phyloP scores from a whole-genome alignment of 129 eudicot species.

The Tanacetum coccineum region DNA sequence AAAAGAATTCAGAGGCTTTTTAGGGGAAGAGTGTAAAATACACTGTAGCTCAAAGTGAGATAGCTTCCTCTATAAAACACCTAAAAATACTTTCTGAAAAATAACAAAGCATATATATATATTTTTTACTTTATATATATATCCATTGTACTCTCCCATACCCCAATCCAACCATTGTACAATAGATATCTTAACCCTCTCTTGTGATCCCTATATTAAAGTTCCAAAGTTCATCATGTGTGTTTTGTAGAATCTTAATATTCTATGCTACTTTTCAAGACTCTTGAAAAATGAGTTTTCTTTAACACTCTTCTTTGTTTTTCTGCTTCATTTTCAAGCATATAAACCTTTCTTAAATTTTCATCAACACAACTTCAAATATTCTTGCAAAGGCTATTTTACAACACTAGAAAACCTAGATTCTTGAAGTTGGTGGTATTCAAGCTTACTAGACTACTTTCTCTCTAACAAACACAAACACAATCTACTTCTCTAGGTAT shows the following conservation, averaged over 20 bases:
- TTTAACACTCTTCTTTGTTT: not conserved
- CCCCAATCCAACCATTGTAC: slow-evolving; percentile 32
- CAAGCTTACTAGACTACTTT: not conserved
- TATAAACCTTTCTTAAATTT: slow-evolving; percentile 9
- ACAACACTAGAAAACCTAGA: slow-evolving; percentile 4
- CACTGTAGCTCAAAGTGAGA: slow-evolving; percentile 26
- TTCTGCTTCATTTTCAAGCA: slow-evolving; percentile 19
- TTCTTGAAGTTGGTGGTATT: slow-evolving; percentile 20
- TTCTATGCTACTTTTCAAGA: slow-evolving; percentile 18
- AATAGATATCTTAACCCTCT: slow-evolving; percentile 25
- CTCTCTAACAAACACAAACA: not conserved
- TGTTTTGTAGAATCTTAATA: slow-evolving; percentile 4
- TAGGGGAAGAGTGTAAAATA: slow-evolving; percentile 10
- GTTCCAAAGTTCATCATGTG: slow-evolving; percentile 15
- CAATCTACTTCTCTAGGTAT: slow-evolving; percentile 2
- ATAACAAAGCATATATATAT: slow-evolving; percentile 1
- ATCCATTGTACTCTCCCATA: slow-evolving; percentile 24
- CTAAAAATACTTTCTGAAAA: slow-evolving; percentile 20
- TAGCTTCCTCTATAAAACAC: slow-evolving; percentile 25
- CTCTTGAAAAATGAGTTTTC: slow-evolving; percentile 15
- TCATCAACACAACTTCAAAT: slow-evolving; percentile 4
- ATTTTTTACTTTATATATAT: not conserved
- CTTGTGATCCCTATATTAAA: slow-evolving; percentile 15
- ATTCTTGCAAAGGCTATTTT: slow-evolving; percentile 12
- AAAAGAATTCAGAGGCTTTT: not conserved